A percentile compares a stretch with the other conserved stretches of the same genome.
Evolutionary conservation across 2,329 filamentous ascomycete genomes (phyloP).

Genomic region (Aspergillus pseudonomiae): DNA sequence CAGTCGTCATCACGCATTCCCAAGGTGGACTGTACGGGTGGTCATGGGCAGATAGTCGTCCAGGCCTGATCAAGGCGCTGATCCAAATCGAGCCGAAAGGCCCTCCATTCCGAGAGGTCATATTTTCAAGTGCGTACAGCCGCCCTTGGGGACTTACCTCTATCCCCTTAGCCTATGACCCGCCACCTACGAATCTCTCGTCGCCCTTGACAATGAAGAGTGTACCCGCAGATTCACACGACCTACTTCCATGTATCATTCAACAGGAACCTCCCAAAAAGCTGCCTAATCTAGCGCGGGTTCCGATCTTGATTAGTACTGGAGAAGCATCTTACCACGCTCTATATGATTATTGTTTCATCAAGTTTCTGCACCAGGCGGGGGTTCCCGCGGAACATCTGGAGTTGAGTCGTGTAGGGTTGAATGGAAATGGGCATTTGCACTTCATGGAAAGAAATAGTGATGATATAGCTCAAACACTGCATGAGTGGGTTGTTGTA

Average conservation of each 20-base stretch:
- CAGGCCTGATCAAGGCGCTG: slow-evolving; percentile 52
- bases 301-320: slow-evolving; percentile 56
- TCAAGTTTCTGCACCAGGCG: slow-evolving; percentile 56
- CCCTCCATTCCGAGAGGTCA: slow-evolving; percentile 40
- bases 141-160: slow-evolving; percentile 25
- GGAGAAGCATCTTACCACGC: slow-evolving; percentile 58
- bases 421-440: slow-evolving; percentile 60
- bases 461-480: slow-evolving; percentile 11
- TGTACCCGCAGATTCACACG: slow-evolving; percentile 15
- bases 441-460: slow-evolving; percentile 33
- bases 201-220: slow-evolving; percentile 15
- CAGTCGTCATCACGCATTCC: slow-evolving; percentile 50
- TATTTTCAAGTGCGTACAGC: slow-evolving; percentile 17
- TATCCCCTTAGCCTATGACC: slow-evolving; percentile 20
- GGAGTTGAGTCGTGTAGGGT: slow-evolving; percentile 46
- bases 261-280: slow-evolving; percentile 44
- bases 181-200: slow-evolving; percentile 7
- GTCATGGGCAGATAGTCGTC: slow-evolving; percentile 53
- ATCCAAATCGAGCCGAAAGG: slow-evolving; percentile 58
- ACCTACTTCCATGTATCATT: slow-evolving; percentile 36
- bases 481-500: slow-evolving; percentile 11
- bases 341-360: slow-evolving; percentile 59
- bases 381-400: slow-evolving; percentile 52
- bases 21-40: slow-evolving; percentile 50
- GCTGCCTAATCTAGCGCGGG: slow-evolving; percentile 52